These are phyloP conservation scores for Apostasia shenzhenica DNA, from an alignment of 106 monocot species.

Conservation along the genomic window DNA sequence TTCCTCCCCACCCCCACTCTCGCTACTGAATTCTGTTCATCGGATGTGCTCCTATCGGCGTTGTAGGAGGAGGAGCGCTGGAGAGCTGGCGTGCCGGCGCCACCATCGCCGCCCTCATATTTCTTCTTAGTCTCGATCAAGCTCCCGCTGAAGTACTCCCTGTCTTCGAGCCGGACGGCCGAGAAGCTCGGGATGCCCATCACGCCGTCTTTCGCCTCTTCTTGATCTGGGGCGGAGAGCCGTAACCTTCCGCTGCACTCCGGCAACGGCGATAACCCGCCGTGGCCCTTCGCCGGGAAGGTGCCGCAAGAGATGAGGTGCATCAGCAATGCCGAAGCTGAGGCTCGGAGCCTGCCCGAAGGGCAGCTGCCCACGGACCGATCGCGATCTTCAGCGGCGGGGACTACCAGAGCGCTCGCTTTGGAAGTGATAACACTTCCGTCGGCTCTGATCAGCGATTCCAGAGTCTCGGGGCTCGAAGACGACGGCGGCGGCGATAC, in stretches of 20 bases:
- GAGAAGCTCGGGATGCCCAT: conserved; percentile 9
- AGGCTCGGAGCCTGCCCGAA: conserved; percentile 45
- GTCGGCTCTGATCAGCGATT: conserved; percentile 46
- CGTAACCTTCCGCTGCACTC: conserved; percentile 11
- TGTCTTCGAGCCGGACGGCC: conserved; percentile 25
- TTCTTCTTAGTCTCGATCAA: conserved; percentile 76
- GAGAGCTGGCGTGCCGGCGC: conserved; percentile 23
- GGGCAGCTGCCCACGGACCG: conserved; percentile 16
- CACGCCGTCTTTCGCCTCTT: conserved; percentile 8
- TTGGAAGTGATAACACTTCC: not conserved
- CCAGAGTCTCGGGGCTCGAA: conserved; percentile 64
- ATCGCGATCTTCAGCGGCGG: conserved; percentile 13
- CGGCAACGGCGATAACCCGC: not conserved
- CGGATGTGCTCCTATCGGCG: conserved; percentile 35
- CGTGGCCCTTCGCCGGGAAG: conserved; percentile 17
- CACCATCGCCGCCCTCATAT: conserved; percentile 3
- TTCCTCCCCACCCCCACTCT: conserved; percentile 37
- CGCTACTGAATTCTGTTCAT: conserved; percentile 6
- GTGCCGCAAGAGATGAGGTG: conserved; percentile 80
- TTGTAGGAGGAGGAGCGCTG: conserved; percentile 77
- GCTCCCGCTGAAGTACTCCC: conserved; percentile 89
- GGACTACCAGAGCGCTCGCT: not conserved
- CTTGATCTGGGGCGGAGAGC: conserved; percentile 15
- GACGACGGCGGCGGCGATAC: conserved; percentile 82
- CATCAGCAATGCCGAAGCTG: conserved; percentile 76